phyloP scores from a whole-genome alignment of 306 rosid genomes.

The Lathyrus sativus region DNA sequence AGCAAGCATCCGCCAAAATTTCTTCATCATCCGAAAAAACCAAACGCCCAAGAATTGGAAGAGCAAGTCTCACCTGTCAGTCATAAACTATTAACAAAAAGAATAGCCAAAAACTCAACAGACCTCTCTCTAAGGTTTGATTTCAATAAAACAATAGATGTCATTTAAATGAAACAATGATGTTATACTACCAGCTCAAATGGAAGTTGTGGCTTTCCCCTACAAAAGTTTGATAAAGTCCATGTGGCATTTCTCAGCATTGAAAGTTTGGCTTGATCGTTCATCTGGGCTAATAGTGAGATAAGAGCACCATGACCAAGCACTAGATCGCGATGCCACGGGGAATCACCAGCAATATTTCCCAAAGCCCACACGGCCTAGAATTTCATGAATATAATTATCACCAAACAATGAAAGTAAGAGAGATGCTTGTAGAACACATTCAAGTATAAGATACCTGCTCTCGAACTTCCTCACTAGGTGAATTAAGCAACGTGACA shows the following conservation, averaged over 20 bases:
- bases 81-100: constrained; percentile 9
- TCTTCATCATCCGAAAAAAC: constrained; percentile 74
- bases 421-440: neutral
- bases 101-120: constrained; percentile 10
- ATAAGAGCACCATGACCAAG: constrained; percentile 66
- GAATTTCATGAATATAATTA: constrained; percentile 23
- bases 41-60: constrained; percentile 75
- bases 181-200: constrained; percentile 60
- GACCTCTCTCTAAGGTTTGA: neutral
- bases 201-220: constrained; percentile 88
- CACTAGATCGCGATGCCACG: constrained; percentile 81
- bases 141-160: constrained; percentile 10
- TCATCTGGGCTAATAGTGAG: constrained; percentile 69
- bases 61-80: constrained; percentile 74
- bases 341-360: constrained; percentile 89
- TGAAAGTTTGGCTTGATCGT: constrained; percentile 74
- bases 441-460: constrained; percentile 52
- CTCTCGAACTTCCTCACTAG: constrained; percentile 79
- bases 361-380: constrained; percentile 95
- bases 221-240: constrained; percentile 81
- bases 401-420: neutral
- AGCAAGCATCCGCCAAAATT: constrained; percentile 80
- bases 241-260: constrained; percentile 88
- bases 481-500: constrained; percentile 74
- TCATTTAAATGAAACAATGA: constrained; percentile 7